Evolutionary conservation across 1,284 basidiomycete species (phyloP).

Genomic region (Thelephora terrestris): DNA sequence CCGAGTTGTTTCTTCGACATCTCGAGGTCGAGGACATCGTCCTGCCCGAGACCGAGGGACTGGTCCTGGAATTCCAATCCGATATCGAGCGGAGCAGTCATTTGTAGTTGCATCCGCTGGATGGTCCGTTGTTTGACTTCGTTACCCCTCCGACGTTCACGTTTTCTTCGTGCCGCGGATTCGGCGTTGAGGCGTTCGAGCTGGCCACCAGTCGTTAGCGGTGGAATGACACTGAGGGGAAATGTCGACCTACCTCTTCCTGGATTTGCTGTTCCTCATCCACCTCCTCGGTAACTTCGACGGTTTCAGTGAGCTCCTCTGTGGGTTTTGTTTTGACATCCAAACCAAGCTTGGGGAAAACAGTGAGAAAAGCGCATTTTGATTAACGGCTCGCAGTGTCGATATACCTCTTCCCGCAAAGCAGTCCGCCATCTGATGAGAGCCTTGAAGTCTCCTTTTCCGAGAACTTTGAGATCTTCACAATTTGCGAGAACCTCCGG

Average conservation of each 20-base stretch:
- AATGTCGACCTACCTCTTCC: slow-evolving; percentile 56
- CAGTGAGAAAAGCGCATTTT: slow-evolving; percentile 1
- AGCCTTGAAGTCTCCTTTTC: slow-evolving; percentile 94
- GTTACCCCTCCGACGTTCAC: slow-evolving; percentile 81
- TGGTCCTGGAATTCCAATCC: slow-evolving; percentile 82
- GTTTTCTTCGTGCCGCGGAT: slow-evolving; percentile 62
- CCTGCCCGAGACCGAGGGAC: slow-evolving; percentile 58
- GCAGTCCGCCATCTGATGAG: slow-evolving; percentile 87
- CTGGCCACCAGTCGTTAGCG: slow-evolving; percentile 29
- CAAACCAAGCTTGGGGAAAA: slow-evolving; percentile 52
- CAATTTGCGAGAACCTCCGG: slow-evolving; percentile 76
- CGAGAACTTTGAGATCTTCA: slow-evolving; percentile 92
- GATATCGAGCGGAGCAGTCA: slow-evolving; percentile 94
- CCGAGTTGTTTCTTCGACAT: slow-evolving; percentile 46
- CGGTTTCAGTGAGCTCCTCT: slow-evolving; percentile 69
- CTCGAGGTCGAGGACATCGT: slow-evolving; percentile 81
- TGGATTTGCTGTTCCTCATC: slow-evolving; percentile 86
- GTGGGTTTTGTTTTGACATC: slow-evolving; percentile 67
- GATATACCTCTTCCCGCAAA: slow-evolving; percentile 69
- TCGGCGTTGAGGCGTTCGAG: slow-evolving; percentile 81
- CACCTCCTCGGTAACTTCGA: slow-evolving; percentile 64
- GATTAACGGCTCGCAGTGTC: slow-evolving; percentile 1
- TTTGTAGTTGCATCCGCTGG: slow-evolving; percentile 93
- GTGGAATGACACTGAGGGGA: neutral
- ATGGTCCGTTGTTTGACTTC: slow-evolving; percentile 84